These are phyloP conservation scores for Camelina sativa DNA, from an alignment of 345 rosid species.

Conservation along the genomic window DNA sequence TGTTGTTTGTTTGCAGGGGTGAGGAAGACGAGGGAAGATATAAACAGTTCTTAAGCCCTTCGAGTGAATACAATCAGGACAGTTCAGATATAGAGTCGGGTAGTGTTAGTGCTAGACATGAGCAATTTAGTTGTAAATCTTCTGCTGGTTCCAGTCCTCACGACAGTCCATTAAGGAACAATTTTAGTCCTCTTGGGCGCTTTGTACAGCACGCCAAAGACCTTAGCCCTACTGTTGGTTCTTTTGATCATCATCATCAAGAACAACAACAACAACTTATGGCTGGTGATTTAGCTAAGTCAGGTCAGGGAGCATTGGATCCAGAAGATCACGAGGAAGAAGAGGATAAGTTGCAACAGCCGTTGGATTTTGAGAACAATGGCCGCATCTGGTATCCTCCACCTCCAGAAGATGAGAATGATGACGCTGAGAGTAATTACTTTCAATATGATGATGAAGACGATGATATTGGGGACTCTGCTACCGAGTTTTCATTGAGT, in stretches of 20 bases:
- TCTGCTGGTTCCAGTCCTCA: slow-evolving; percentile 82
- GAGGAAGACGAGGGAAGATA: slow-evolving; percentile 76
- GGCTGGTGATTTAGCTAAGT: slow-evolving; percentile 62
- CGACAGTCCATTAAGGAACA: slow-evolving; percentile 86
- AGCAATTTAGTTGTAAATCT: slow-evolving; percentile 69
- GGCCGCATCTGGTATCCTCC: slow-evolving; percentile 94
- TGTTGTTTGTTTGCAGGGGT: slow-evolving; percentile 54
- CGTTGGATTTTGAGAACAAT: slow-evolving; percentile 85
- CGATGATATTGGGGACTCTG: slow-evolving; percentile 81
- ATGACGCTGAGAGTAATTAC: slow-evolving; percentile 72
- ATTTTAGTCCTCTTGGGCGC: slow-evolving; percentile 81
- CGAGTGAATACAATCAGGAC: slow-evolving; percentile 66
- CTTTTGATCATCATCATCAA: slow-evolving; percentile 52
- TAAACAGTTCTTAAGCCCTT: slow-evolving; percentile 67
- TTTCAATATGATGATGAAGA: slow-evolving; percentile 86
- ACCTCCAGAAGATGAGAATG: slow-evolving; percentile 83
- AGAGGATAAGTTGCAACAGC: slow-evolving; percentile 51
- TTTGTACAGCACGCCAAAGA: slow-evolving; percentile 74
- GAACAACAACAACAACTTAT: slow-evolving; percentile 39
- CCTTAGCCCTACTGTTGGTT: slow-evolving; percentile 59
- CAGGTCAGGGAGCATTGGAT: slow-evolving; percentile 53
- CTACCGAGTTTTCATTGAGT: slow-evolving; percentile 70
- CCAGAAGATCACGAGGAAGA: slow-evolving; percentile 51
- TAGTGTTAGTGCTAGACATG: slow-evolving; percentile 85
- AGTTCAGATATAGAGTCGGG: slow-evolving; percentile 73